Evolutionary conservation across 2,329 filamentous ascomycete species (phyloP), one percentile per base, ranked within the genome.

Genomic region (Venturia effusa): DNA sequence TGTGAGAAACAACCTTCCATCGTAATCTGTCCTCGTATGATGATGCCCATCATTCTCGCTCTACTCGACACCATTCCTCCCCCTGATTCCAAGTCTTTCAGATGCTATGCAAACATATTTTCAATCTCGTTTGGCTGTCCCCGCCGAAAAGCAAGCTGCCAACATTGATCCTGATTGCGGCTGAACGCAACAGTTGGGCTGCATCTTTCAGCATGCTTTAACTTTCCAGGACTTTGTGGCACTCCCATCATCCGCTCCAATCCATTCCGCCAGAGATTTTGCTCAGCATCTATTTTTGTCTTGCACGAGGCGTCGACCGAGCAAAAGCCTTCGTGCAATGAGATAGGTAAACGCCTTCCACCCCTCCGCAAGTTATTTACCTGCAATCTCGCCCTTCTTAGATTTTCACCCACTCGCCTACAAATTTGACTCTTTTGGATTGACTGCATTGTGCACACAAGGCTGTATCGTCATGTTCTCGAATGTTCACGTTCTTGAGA

Each of bases 401-500:
- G 22, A 4, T 54, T 30, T 30, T n/a, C 22, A 3, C 4, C 24
- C 15, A 13, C 24, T 54, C 10, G 17, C 48, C 48, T 24, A 30
- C 22, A 54, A 8, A 15, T 30, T n/a, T 54, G 24, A 17, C 27
- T 54, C 24, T 54, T 54, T 24, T 32, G 24, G 15, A n/a, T 11
- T 32, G 4, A 54, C 22, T 15, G 27, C 27, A 54, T 30, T 24
- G 5, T 5, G 22, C 19, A 22, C 41, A 8, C 2, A 54, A 54
- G 3, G 6, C 24, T 30, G 11, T 8, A 54, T 30, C 24, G 27
- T n/a, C 24, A 54, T 54, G 48, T 30, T 24, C 15, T 27, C 48
- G 24, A 54, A 54, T 30, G 32, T 62, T n/a, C 59, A 67, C 32
- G 55, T 68, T 22, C 62, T 68, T 24, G 48, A 65, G 19, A 59